Percentiles rank a stretch among this genome's conserved stretches.
phyloP scores from a whole-genome alignment of 2,329 filamentous ascomycete species.

The Neonectria hederae region DNA sequence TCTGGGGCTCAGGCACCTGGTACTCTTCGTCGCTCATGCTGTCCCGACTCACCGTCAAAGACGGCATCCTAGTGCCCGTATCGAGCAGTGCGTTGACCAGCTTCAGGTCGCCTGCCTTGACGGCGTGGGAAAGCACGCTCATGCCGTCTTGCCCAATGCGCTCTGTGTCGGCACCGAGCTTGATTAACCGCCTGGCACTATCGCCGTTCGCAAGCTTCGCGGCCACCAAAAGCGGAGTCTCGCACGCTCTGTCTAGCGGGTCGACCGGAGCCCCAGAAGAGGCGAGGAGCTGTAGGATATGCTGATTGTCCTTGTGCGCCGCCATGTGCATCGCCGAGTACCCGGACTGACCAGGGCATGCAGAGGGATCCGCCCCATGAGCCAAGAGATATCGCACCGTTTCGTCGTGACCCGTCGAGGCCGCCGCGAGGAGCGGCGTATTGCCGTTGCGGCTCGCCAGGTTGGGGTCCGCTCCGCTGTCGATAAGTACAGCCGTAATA shows the following conservation, averaged over 20 bases:
- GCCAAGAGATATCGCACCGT: constrained; percentile 42
- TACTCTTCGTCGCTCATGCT: constrained; percentile 31
- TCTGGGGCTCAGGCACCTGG: constrained; percentile 39
- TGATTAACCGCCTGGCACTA: constrained; percentile 37
- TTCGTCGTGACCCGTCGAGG: constrained; percentile 42
- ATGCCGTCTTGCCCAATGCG: constrained; percentile 41
- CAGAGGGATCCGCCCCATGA: constrained; percentile 38
- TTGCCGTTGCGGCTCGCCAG: constrained; percentile 40
- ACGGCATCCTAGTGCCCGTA: constrained; percentile 35
- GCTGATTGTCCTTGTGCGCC: constrained; percentile 40
- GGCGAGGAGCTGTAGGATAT: constrained; percentile 35
- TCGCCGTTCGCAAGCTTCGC: constrained; percentile 41
- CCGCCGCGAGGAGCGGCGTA: constrained; percentile 40
- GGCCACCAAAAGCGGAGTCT: constrained; percentile 42
- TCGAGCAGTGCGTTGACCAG: constrained; percentile 38
- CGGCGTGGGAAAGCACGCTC: constrained; percentile 43
- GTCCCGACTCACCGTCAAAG: constrained; percentile 15
- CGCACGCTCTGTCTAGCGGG: constrained; percentile 35
- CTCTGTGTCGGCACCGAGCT: constrained; percentile 40
- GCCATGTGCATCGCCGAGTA: constrained; percentile 44
- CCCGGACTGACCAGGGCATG: constrained; percentile 34
- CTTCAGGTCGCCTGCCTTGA: constrained; percentile 37
- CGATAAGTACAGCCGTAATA: constrained; percentile 40
- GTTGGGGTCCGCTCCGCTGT: constrained; percentile 41
- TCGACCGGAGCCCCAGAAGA: constrained; percentile 39